A percentile compares a stretch with the other conserved stretches of the same genome.
These are phyloP conservation scores for Chaetomium sp. DNA, from an alignment of 2,329 filamentous ascomycete genomes.

Conservation along the genomic window DNA sequence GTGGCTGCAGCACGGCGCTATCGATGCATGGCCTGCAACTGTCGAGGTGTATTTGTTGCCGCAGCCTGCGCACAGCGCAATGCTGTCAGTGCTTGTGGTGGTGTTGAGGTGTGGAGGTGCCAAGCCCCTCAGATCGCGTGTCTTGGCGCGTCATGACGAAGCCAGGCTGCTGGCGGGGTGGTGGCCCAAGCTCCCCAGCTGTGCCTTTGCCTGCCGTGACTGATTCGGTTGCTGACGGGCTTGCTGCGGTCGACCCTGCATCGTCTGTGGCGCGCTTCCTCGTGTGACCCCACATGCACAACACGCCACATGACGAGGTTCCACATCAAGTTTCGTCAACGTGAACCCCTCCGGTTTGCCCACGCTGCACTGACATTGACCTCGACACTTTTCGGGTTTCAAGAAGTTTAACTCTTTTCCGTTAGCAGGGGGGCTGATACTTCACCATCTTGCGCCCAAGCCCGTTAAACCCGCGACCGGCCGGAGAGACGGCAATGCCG, in stretches of 20 bases:
- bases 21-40: slow-evolving; percentile 25
- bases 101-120: background rate
- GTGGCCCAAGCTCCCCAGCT: slow-evolving; percentile 17
- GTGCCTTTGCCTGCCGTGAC: background rate
- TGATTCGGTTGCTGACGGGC: background rate
- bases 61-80: background rate
- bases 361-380: background rate
- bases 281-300: background rate
- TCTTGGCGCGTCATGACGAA: slow-evolving; percentile 21
- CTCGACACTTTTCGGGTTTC: background rate
- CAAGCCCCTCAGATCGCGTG: slow-evolving; percentile 9
- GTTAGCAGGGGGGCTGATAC: background rate
- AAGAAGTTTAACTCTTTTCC: background rate
- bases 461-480: background rate
- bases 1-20: slow-evolving; percentile 24
- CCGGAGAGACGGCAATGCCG: background rate
- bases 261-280: background rate
- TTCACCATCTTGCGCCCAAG: background rate
- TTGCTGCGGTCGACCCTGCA: background rate
- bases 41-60: slow-evolving; percentile 13
- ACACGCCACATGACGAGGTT: background rate
- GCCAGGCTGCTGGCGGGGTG: background rate
- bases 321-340: background rate
- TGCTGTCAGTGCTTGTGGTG: no score
- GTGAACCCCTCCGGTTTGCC: background rate